Percentiles rank a stretch among this genome's conserved stretches.
These are phyloP conservation scores for Puccinia horiana DNA, from an alignment of 1,284 basidiomycete species.

Conservation along the genomic window DNA sequence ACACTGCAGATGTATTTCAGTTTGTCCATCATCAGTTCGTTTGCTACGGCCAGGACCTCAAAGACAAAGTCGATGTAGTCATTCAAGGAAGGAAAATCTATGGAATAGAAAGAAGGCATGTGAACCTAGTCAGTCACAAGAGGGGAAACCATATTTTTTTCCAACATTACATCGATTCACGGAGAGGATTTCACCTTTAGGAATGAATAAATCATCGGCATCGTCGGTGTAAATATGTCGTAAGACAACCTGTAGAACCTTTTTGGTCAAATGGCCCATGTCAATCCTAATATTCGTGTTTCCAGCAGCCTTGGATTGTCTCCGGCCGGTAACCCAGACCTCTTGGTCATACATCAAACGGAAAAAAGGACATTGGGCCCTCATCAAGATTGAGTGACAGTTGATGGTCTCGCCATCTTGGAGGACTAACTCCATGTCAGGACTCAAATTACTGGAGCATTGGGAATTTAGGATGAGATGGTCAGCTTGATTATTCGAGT, in stretches of 20 bases:
- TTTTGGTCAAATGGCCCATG: constrained; percentile 74
- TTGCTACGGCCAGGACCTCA: constrained; percentile 80
- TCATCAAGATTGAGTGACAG: constrained; percentile 74
- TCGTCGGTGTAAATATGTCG: constrained; percentile 76
- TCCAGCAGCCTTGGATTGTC: constrained; percentile 63
- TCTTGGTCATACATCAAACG: constrained; percentile 78
- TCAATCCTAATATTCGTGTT: constrained; percentile 65
- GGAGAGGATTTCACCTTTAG: constrained; percentile 63
- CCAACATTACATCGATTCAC: neutral
- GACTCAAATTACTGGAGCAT: constrained; percentile 57
- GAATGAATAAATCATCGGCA: constrained; percentile 71
- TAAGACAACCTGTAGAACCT: constrained; percentile 74
- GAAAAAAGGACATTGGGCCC: constrained; percentile 83
- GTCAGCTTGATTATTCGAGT: neutral
- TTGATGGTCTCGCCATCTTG: constrained; percentile 68
- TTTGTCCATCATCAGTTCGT: constrained; percentile 82
- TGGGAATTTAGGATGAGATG: constrained; percentile 14
- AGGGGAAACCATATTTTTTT: neutral
- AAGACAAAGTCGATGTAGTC: constrained; percentile 84
- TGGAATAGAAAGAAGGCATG: constrained; percentile 13
- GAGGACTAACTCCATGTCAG: constrained; percentile 76
- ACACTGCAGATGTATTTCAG: constrained; percentile 80
- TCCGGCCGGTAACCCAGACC: constrained; percentile 74
- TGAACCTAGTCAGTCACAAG: constrained; percentile 23
- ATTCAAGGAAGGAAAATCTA: constrained; percentile 72